A percentile compares a stretch with the other conserved stretches of the same genome.
These are phyloP conservation scores for Chlorella sp. DNA, from an alignment of 139 green algal species.

Conservation along the genomic window DNA sequence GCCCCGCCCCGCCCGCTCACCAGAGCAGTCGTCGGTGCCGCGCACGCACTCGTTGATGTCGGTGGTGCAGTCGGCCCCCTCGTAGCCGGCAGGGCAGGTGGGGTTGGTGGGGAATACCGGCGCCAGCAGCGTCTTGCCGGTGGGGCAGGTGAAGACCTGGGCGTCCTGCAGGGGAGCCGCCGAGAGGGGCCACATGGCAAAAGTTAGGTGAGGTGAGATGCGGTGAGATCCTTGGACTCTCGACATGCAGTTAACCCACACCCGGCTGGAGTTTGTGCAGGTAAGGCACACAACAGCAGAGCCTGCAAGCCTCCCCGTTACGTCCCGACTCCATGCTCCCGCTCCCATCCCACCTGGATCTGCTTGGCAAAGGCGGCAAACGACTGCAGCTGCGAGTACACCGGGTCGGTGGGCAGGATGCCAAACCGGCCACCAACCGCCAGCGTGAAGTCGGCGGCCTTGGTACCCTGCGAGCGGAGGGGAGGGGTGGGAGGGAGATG, in stretches of 20 bases:
- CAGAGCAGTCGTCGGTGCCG: conserved; percentile 44
- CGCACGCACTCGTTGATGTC: conserved; percentile 65
- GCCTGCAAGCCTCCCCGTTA: no score
- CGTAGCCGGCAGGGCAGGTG: conserved; percentile 23
- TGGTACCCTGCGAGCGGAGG: not conserved
- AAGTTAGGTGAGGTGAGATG: no score
- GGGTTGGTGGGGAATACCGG: not conserved
- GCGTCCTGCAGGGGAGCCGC: no score
- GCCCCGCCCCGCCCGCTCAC: not conserved
- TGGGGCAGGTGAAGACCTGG: not conserved
- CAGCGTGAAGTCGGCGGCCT: conserved; percentile 4
- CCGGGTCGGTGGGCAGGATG: not conserved
- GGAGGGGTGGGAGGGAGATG: no score
- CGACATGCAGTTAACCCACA: no score
- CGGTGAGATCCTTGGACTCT: no score
- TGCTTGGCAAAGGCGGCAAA: not conserved
- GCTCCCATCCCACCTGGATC: no score
- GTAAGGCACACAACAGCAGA: not conserved
- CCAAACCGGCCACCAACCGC: conserved; percentile 7
- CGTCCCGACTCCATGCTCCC: no score
- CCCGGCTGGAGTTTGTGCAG: no score
- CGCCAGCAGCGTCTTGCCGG: not conserved
- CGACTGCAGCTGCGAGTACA: not conserved
- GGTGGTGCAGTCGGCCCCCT: conserved; percentile 52
- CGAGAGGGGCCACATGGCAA: no score